These are phyloP conservation scores for Syncephalastrum racemosum DNA, from an alignment of 371 early-diverging fungal species.

Conservation along the genomic window DNA sequence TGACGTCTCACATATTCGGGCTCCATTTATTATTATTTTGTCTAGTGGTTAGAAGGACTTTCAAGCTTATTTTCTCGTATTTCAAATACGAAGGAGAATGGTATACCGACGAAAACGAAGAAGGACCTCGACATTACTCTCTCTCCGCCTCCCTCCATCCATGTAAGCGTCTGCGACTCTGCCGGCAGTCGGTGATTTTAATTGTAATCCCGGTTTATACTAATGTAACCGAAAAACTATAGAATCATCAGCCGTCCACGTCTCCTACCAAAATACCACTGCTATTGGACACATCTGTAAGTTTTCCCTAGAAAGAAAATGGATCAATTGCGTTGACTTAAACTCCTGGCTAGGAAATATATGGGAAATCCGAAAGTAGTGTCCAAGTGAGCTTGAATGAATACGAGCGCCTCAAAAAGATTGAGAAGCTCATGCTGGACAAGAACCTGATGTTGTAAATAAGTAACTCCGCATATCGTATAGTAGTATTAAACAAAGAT, in stretches of 20 bases:
- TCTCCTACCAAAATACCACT: too few relatives aligned
- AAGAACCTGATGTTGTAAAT: neutral
- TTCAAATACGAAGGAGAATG: constrained; percentile 6
- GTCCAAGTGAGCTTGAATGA: constrained; percentile 1
- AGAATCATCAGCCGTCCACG: too few relatives aligned
- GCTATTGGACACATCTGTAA: too few relatives aligned
- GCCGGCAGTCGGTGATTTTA: too few relatives aligned
- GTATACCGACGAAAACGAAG: neutral
- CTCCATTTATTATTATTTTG: neutral
- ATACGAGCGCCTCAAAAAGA: constrained; percentile 2
- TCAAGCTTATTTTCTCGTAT: constrained; percentile 12
- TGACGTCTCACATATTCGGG: neutral
- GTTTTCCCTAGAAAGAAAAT: too few relatives aligned
- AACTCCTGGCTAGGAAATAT: too few relatives aligned
- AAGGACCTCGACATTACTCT: constrained; percentile 1
- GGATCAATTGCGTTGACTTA: too few relatives aligned
- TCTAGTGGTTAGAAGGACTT: constrained; percentile 21
- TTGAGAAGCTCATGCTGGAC: constrained; percentile 1
- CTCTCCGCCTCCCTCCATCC: neutral
- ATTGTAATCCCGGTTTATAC: too few relatives aligned
- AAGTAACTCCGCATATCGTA: neutral
- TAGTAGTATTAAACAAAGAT: too few relatives aligned
- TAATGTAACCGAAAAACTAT: too few relatives aligned
- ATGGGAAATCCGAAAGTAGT: neutral
- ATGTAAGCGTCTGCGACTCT: too few relatives aligned